Conservation (phyloP, 2,329 filamentous ascomycete genomes). For the Colletotrichum sp. region DNA sequence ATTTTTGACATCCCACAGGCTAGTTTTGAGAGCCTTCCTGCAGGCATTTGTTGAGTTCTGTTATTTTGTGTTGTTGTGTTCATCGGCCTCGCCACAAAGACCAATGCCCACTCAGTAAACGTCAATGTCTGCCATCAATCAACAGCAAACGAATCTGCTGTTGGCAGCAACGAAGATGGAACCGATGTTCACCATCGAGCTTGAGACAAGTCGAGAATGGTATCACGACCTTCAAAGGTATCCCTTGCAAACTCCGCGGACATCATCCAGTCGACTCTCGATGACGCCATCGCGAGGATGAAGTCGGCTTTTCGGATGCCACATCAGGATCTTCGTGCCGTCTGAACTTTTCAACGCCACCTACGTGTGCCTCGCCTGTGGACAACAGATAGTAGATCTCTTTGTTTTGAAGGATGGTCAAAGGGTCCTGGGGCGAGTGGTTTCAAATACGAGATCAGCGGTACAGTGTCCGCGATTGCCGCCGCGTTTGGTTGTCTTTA, state of each 20-base stretch:
- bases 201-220: not conserved
- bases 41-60: not conserved
- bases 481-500: not conserved
- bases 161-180: not conserved
- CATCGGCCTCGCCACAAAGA: not conserved
- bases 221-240: not conserved
- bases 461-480: not conserved
- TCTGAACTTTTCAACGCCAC: not conserved
- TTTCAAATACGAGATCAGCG: not conserved
- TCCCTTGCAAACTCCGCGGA: not conserved
- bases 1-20: not conserved
- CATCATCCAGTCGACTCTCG: not conserved
- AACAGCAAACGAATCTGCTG: not conserved
- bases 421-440: not conserved
- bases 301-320: not conserved
- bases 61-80: not conserved
- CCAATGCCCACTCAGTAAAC: not conserved
- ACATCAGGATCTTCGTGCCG: not conserved
- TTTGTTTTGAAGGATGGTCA: not conserved
- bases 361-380: not conserved
- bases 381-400: not conserved
- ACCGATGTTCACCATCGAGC: not conserved
- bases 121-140: not conserved
- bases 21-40: not conserved
- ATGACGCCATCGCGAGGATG: not conserved